Conservation (phyloP, 164 flowering plant genomes). For the Tetracentron sinense region DNA sequence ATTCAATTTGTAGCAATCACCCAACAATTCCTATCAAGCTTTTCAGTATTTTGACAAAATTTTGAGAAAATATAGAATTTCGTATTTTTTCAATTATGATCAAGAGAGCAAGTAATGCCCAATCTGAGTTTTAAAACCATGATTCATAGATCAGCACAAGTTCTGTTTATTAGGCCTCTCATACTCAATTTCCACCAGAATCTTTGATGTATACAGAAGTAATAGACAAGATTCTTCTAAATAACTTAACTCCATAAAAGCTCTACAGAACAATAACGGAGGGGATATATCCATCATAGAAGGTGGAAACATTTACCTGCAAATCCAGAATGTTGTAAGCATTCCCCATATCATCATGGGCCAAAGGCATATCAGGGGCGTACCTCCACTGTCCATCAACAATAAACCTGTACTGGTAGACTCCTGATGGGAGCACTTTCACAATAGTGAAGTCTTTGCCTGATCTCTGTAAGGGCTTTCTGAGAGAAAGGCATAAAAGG, state of each 20-base stretch:
- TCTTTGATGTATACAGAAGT: background rate
- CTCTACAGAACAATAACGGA: background rate
- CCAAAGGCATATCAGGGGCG: conserved; percentile 68
- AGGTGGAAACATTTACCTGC: conserved; percentile 40
- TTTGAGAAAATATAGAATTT: too few species aligned
- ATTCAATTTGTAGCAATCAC: too few species aligned
- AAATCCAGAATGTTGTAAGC: conserved; percentile 69
- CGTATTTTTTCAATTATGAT: too few species aligned
- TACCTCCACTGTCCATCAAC: conserved; percentile 82
- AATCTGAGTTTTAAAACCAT: too few species aligned
- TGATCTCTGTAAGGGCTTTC: conserved; percentile 67
- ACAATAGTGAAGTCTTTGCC: conserved; percentile 83
- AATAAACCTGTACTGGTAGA: conserved; percentile 74
- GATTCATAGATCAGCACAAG: too few species aligned
- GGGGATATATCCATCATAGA: background rate
- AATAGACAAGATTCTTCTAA: background rate
- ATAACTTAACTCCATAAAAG: background rate
- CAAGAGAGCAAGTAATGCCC: too few species aligned
- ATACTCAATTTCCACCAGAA: background rate
- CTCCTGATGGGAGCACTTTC: conserved; percentile 91
- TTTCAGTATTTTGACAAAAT: too few species aligned
- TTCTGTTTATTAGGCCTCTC: too few species aligned
- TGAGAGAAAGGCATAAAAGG: conserved; percentile 24
- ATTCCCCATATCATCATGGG: conserved; percentile 63
- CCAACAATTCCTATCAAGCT: too few species aligned